Conservation (phyloP, 306 rosid species). For the Acacia acuminata region DNA sequence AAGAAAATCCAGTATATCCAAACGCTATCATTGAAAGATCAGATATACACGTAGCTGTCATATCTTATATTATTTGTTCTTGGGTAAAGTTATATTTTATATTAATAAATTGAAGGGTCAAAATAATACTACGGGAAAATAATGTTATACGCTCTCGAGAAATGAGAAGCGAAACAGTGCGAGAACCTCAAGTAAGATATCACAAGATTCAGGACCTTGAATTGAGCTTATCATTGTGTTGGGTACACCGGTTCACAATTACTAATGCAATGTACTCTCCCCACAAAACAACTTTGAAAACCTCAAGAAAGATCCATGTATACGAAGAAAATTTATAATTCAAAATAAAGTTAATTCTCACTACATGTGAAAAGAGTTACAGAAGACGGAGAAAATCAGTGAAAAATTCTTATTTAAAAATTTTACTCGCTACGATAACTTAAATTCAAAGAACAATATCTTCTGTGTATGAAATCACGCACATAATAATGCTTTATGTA, state of each 20-base stretch:
- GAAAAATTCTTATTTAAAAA: no score
- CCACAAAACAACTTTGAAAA: neutral
- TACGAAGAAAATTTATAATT: neutral
- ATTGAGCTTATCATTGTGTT: neutral
- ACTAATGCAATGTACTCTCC: neutral
- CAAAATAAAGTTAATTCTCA: neutral
- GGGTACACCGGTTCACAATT: neutral
- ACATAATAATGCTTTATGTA: no score
- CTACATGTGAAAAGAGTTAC: neutral
- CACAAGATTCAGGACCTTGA: neutral
- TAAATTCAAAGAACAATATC: no score
- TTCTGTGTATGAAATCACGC: no score
- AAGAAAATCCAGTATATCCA: neutral
- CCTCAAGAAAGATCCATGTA: neutral
- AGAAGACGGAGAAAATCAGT: neutral
- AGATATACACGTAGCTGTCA: neutral
- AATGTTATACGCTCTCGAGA: neutral
- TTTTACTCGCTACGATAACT: no score
- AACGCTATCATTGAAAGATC: neutral
- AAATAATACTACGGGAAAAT: neutral
- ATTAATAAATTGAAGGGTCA: neutral
- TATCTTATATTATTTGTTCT: neutral
- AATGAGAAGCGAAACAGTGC: neutral
- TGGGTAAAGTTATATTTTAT: neutral
- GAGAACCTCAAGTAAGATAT: neutral